Base-by-base conservation (phyloP, 257 asterid genomes). In the Osmanthus fragrans region DNA sequence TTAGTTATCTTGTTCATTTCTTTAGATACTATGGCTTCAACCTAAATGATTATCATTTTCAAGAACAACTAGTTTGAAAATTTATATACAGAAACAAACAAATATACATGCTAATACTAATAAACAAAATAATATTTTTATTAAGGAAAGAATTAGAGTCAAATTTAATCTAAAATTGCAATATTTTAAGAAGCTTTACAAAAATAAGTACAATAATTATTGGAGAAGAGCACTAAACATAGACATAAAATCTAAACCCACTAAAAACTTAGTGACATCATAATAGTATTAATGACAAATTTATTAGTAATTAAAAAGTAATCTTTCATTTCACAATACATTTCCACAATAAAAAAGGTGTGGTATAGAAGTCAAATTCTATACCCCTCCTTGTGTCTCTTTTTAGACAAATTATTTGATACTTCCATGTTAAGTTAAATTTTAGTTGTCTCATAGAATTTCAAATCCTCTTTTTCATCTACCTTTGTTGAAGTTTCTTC, bases 401-500 rank as follows among this genome's bases (percentile, higher is more conserved):
- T 32, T 51, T 51, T 78, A 75, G 67, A 79, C 75, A 66, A 63
- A 63, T 36, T 65, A 10, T 72, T 69, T n/a, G 72, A 72, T 69
- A 49, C 79, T 33, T 73, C 73, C 72, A 70, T 49, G 16, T 25
- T 27, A 75, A 78, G 70, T 21, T 34, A 78, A 75, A 56, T 37
- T 74, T 49, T 33, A 36, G 47, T 1, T 34, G 47, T 12, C 78
- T 51, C 27, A 25, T 67, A 65, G 77, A 79, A 69, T 68, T 76
- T 73, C 81, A 79, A 76, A 67, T 67, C 79, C 77, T 76, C 77
- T 70, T 79, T 71, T 76, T 60, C 77, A 60, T 71, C 68, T 74
- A 13, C 76, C 70, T 49, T 81, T 16, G 39, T 30, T 79, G 54
- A 42, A 65, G 11, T 65, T 73, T 74, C 76, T 77, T 25, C 82